phyloP scores from a whole-genome alignment of 805 yeast species.

The Candida berthetii region DNA sequence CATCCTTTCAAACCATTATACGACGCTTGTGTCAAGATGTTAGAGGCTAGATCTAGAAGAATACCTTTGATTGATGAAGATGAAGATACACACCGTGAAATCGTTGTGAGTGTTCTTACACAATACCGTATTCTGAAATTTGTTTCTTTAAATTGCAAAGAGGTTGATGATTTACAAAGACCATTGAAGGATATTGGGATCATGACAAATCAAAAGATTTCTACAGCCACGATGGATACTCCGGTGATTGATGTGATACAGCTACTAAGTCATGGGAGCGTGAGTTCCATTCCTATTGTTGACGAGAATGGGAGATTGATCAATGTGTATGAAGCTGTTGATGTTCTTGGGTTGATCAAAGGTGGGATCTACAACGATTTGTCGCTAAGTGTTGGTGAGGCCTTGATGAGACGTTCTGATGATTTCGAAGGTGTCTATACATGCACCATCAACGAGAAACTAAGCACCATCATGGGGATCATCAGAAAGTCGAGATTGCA shows the following conservation, averaged over 20 bases:
- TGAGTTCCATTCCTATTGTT: conserved; percentile 88
- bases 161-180: conserved; percentile 73
- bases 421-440: conserved; percentile 98
- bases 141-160: conserved; percentile 93
- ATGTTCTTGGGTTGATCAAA: conserved; percentile 84
- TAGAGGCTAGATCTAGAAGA: conserved; percentile 82
- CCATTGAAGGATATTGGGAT: conserved; percentile 68
- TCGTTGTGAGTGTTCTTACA: conserved; percentile 90
- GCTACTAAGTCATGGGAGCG: conserved; percentile 68
- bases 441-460: conserved; percentile 80
- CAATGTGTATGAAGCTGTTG: conserved; percentile 95
- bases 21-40: conserved; percentile 92
- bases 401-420: conserved; percentile 85
- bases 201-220: conserved; percentile 51
- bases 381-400: conserved; percentile 91
- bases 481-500: conserved; percentile 88
- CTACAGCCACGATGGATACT: conserved; percentile 81
- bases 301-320: conserved; percentile 66
- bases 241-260: conserved; percentile 94
- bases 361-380: conserved; percentile 92
- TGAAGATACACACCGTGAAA: conserved; percentile 86
- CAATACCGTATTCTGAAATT: conserved; percentile 95
- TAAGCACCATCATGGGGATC: conserved; percentile 88
- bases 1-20: conserved; percentile 87
- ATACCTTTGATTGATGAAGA: conserved; percentile 93